Base-by-base conservation (phyloP, 306 rosid species). In the Betula pendula region DNA sequence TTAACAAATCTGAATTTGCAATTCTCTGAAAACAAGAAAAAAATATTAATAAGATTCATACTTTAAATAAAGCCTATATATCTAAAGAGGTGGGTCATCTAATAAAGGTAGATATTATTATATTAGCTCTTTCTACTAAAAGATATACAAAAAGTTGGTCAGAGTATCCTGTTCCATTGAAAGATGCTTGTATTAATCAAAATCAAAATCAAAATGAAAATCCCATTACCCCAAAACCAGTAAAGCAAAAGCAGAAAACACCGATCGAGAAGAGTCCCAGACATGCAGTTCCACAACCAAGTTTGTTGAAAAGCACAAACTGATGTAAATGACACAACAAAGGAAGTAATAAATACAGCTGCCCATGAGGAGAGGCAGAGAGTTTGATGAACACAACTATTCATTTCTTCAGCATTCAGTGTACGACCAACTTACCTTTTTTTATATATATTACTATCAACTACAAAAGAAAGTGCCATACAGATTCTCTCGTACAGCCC, bases 401-500 rank as follows among this genome's bases (percentile, higher is more conserved):
- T 52, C 52, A 35, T 7, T 22, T n/a, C 29, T 59, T 77, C 68
- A 31, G 47, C 75, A 35, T 58, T 45, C 10, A 29, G 16, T 14
- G 52, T 74, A 70, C 77, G 65, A 71, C 66, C 75, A 2, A 40
- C 35, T 14, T 5, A 79, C 58, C 79, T 45, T 71, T 52, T 66
- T 70, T n/a, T n/a, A n/a, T 50, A 50, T 56, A 56, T 24, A 56
- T 56, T 56, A 11, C 29, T 8, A 24, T 25, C 63, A 56, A 71
- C 55, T 77, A 65, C 76, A 81, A 52, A 27, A 68, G 76, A 81
- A 38, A 38, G 42, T 6, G 80, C 79, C 60, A 60, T 53, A 4
- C 75, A 75, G 88, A 85, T 88, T 87, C 83, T 71, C 88, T 83
- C 82, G 11, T 70, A 62, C 75, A 76, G 72, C 79, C 70, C 77